These are phyloP conservation scores for Hyaloperonospora arabidopsidis DNA, from an alignment of 352 stramenopile genomes.

Conservation along the genomic window DNA sequence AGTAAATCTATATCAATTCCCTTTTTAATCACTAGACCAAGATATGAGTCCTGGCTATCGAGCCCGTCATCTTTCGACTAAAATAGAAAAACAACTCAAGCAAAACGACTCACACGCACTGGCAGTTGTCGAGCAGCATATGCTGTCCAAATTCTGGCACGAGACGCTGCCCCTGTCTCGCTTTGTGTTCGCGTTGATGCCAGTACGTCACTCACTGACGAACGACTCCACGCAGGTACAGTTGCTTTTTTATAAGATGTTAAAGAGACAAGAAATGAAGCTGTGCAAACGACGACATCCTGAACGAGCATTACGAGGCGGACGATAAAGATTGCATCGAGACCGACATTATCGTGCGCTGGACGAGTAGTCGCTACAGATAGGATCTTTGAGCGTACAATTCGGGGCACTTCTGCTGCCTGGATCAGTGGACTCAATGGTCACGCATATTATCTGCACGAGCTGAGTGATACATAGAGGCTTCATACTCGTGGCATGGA, in stretches of 20 bases:
- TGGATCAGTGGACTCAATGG: slow-evolving; percentile 97
- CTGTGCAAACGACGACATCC: slow-evolving; percentile 51
- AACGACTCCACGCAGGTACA: slow-evolving; percentile 53
- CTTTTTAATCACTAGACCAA: no score
- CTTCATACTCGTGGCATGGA: slow-evolving; percentile 82
- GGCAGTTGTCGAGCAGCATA: slow-evolving; percentile 30
- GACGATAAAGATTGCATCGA: slow-evolving; percentile 64
- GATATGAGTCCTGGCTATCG: slow-evolving; percentile 79
- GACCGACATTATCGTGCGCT: slow-evolving; percentile 60
- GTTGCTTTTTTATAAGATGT: slow-evolving; percentile 36
- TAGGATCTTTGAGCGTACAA: slow-evolving; percentile 29
- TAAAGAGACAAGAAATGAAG: slow-evolving; percentile 12
- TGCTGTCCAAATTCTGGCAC: slow-evolving; percentile 49
- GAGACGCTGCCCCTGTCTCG: slow-evolving; percentile 35
- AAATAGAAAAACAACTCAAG: slow-evolving; percentile 12
- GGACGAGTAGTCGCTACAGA: slow-evolving; percentile 55
- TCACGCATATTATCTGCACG: slow-evolving; percentile 90
- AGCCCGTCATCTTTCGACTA: slow-evolving; percentile 12
- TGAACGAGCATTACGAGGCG: slow-evolving; percentile 51
- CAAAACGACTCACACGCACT: slow-evolving; percentile 50
- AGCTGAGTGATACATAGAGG: slow-evolving; percentile 62
- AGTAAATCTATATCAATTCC: no score
- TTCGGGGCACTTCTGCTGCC: slow-evolving; percentile 88
- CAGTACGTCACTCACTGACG: slow-evolving; percentile 69
- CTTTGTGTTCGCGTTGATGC: slow-evolving; percentile 84